Conservation (phyloP, 116 monocot species). For the Trichopus zeylanicus region DNA sequence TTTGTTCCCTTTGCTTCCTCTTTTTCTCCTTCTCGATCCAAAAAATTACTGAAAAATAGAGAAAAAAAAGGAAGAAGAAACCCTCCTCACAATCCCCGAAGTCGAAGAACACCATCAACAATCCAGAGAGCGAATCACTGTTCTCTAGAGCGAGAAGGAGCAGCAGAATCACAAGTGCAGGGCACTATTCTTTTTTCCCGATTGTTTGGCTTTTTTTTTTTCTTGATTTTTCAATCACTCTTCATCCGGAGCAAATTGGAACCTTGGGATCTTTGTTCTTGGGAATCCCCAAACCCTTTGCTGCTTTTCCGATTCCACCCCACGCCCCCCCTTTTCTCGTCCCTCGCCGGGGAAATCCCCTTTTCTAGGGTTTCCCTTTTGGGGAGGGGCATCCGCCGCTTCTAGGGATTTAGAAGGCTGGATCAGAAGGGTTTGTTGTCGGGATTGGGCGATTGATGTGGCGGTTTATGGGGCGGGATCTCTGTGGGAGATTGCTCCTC, state of each 20-base stretch:
- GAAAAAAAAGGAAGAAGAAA: no score
- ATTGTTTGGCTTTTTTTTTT: background rate
- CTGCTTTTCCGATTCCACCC: no score
- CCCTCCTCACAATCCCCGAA: no score
- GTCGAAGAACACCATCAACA: no score
- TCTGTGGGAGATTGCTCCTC: background rate
- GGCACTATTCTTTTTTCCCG: background rate
- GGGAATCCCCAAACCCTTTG: background rate
- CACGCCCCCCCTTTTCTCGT: background rate
- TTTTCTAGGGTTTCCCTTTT: background rate
- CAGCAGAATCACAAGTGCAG: background rate
- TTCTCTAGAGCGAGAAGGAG: no score
- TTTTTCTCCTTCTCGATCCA: no score
- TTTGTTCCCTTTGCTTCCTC: no score
- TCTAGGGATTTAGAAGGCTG: background rate
- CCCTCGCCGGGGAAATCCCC: background rate
- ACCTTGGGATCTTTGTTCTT: background rate
- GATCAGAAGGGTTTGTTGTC: background rate
- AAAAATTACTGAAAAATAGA: no score
- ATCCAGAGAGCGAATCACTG: no score
- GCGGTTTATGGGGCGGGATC: background rate
- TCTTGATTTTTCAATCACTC: background rate
- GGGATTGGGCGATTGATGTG: background rate
- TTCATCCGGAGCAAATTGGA: background rate
- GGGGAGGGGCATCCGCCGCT: background rate